Evolutionary conservation across 2,329 filamentous ascomycete species (phyloP), one percentile per base, ranked within the genome.

Genomic region (Aspergillus sclerotialis): DNA sequence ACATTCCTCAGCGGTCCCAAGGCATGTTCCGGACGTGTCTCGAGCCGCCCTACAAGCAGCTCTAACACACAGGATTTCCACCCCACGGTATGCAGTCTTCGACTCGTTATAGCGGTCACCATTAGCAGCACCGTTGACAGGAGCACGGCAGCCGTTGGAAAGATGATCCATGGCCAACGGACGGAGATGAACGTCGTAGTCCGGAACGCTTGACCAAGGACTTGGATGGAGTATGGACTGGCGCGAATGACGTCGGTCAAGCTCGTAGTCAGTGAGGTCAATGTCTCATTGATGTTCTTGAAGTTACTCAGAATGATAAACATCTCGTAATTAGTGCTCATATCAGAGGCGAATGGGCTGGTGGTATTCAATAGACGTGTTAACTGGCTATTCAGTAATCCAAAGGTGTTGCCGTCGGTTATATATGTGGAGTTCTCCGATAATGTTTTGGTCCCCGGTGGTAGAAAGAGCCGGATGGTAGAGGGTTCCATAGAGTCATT

Each of bases 101-200:
- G 10, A 10, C 2, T 31, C 18, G 18, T 21, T 12, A 13, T 18
- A 3, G 29, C 29, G 11, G 43, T 44, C 2, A 19, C 36, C 6
- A 34, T 41, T 47, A 60, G 40, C 12, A 57, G 39, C 1, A 45
- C 15, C 2, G 41, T 40, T 1, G 49, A 45, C 2, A 48, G 10
- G 7, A 48, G 8, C 4, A 43, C 42, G 30, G 49, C 40, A 4
- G 28, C 19, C 1, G 52, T 18, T 4, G 55, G 51, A 6, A 58
- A 32, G 15, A 49, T 45, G 5, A 58, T 37, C 56, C 55, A 61
- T 2, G 43, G 42, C 56, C 57, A 60, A 9, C 45, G 44, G 7
- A 60, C 53, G n/a, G 44, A 33, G 23, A 53, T 48, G 17, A 47
- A 58, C 4, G 49, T 52, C 38, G 53, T 48, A n/a, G 29, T 35